Conservation (phyloP, 2,329 filamentous ascomycete species). For the Epichloe hybrida region DNA sequence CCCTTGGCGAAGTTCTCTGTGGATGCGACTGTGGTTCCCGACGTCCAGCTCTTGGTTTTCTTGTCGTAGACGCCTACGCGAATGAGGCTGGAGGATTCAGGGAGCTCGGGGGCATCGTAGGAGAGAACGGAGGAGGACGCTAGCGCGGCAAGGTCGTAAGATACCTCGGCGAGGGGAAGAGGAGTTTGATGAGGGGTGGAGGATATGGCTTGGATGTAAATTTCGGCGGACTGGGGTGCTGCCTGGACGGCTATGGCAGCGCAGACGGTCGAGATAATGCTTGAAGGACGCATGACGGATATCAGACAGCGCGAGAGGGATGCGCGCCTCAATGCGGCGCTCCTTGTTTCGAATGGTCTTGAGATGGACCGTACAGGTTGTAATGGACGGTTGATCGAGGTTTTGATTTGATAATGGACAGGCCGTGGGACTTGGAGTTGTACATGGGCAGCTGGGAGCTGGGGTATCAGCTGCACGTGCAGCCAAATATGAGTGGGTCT, state of each 20-base stretch:
- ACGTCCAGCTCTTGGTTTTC: conserved; percentile 32
- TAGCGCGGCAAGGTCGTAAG: conserved; percentile 35
- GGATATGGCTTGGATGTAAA: conserved; percentile 41
- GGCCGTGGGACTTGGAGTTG: too few relatives aligned
- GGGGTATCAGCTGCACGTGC: neutral
- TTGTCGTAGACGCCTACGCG: conserved; percentile 45
- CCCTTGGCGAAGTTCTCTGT: conserved; percentile 47
- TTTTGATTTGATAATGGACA: neutral
- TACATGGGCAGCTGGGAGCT: too few relatives aligned
- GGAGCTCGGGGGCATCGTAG: conserved; percentile 44
- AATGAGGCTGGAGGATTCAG: conserved; percentile 32
- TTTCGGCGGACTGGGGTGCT: conserved; percentile 30
- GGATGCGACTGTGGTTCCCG: conserved; percentile 41
- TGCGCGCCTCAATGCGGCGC: neutral
- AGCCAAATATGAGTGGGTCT: neutral
- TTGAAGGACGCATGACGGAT: conserved; percentile 27
- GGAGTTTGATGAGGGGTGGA: conserved; percentile 15
- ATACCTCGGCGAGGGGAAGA: conserved; percentile 39
- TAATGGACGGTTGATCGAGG: neutral
- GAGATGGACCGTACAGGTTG: neutral
- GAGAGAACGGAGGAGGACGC: conserved; percentile 33
- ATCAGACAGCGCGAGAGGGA: neutral
- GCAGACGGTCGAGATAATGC: conserved; percentile 29
- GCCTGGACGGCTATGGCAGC: conserved; percentile 26
- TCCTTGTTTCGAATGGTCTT: neutral